phyloP scores from a whole-genome alignment of 345 rosid genomes.

The Gossypium raimondii region DNA sequence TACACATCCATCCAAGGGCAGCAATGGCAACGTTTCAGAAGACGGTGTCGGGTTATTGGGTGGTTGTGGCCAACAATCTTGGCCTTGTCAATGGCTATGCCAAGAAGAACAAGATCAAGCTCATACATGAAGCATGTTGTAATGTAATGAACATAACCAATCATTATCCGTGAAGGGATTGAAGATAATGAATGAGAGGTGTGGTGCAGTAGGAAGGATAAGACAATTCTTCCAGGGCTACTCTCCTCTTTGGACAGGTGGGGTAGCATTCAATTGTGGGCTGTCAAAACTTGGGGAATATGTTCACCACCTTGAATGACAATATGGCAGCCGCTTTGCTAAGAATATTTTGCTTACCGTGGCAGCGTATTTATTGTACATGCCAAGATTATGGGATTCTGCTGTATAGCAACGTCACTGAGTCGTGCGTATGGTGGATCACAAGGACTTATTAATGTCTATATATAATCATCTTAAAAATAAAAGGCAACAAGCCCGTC shows the following conservation, averaged over 20 bases:
- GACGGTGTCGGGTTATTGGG: slow-evolving; percentile 14
- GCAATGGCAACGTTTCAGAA: slow-evolving; percentile 32
- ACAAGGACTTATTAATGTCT: no score
- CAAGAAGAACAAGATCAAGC: slow-evolving; percentile 30
- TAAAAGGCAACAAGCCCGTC: slow-evolving; percentile 15
- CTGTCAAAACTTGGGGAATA: slow-evolving; percentile 13
- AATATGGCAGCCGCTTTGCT: slow-evolving; percentile 9
- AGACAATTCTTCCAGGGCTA: slow-evolving; percentile 39
- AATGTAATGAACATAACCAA: slow-evolving; percentile 16
- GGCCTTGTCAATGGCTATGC: slow-evolving; percentile 27
- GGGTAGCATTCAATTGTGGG: slow-evolving; percentile 25
- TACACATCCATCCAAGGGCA: slow-evolving; percentile 29
- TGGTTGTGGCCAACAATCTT: slow-evolving; percentile 31
- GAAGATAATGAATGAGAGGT: slow-evolving; percentile 39
- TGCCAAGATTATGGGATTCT: not conserved
- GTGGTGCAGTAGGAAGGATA: slow-evolving; percentile 30
- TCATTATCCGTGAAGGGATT: slow-evolving; percentile 31
- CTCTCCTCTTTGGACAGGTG: slow-evolving; percentile 16
- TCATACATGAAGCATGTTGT: slow-evolving; percentile 36
- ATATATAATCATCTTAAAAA: no score
- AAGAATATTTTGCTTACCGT: not conserved
- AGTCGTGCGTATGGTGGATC: accelerated
- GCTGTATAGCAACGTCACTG: not conserved
- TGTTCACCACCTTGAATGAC: slow-evolving; percentile 7
- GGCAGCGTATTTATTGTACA: not conserved